Evolutionary conservation across 805 yeast species (phyloP).

Genomic region (Saccharomycopsis babjevae): DNA sequence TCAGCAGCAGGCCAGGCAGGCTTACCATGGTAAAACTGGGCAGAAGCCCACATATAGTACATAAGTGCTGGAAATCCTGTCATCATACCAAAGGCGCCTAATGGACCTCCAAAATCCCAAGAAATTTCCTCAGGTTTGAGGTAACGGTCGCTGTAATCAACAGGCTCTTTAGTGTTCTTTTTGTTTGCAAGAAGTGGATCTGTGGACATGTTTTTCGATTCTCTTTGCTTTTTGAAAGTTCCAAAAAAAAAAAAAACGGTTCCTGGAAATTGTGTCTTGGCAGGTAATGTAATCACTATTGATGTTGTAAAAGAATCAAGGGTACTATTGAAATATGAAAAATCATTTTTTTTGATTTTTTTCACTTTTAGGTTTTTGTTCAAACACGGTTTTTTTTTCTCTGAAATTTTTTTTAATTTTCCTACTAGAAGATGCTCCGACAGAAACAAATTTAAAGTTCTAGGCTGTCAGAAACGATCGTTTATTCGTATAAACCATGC

Average conservation of each 20-base stretch:
- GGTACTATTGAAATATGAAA: no score
- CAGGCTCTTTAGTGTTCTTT: neutral
- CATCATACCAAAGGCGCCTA: slow-evolving; percentile 88
- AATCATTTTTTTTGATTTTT: no score
- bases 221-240: neutral
- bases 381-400: neutral
- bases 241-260: neutral
- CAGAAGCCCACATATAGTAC: slow-evolving; percentile 95
- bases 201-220: neutral
- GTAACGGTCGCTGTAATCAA: slow-evolving; percentile 20
- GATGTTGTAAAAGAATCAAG: no score
- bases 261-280: no score
- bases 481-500: neutral
- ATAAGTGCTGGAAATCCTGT: slow-evolving; percentile 83
- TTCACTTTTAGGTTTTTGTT: no score
- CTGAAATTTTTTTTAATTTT: neutral
- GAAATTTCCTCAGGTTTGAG: slow-evolving; percentile 45
- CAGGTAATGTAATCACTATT: no score
- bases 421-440: no score
- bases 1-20: slow-evolving; percentile 57
- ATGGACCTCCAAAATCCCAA: slow-evolving; percentile 90
- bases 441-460: neutral
- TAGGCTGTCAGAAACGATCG: neutral
- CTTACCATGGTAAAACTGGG: slow-evolving; percentile 64
- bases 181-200: neutral